A percentile compares a stretch with the other conserved stretches of the same genome.
Evolutionary conservation across 106 monocot genomes (phyloP).

Genomic region (Posidonia australis): DNA sequence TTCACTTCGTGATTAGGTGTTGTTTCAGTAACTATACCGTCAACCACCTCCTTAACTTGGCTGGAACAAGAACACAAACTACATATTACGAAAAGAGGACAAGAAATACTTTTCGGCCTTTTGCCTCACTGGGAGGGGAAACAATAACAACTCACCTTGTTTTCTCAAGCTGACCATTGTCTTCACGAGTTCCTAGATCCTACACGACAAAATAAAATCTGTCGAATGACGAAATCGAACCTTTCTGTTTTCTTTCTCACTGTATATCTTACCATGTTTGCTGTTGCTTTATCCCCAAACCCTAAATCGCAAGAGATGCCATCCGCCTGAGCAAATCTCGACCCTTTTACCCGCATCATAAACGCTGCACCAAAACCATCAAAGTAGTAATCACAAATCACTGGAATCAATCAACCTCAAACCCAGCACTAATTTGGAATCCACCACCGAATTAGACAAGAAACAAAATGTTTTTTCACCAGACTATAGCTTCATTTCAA

Average conservation of each 20-base stretch:
- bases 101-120: no score
- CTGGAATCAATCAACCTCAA: no score
- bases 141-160: background rate
- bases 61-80: no score
- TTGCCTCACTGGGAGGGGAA: background rate
- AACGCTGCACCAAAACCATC: constrained; percentile 14
- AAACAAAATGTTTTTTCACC: no score
- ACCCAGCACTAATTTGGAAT: no score
- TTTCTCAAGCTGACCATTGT: background rate
- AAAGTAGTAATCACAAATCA: background rate
- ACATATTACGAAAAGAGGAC: no score
- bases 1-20: background rate
- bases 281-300: constrained; percentile 3
- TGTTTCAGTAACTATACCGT: no score
- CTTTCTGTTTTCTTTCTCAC: background rate
- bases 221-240: background rate
- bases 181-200: constrained; percentile 3
- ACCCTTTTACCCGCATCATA: constrained; percentile 12
- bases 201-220: no score
- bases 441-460: no score
- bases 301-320: constrained; percentile 14
- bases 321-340: constrained; percentile 10
- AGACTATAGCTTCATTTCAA: no score
- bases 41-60: no score
- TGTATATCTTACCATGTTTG: constrained; percentile 1